Base-by-base conservation (phyloP, 2,329 filamentous ascomycete species). In the Basipetospora chlamydospora region DNA sequence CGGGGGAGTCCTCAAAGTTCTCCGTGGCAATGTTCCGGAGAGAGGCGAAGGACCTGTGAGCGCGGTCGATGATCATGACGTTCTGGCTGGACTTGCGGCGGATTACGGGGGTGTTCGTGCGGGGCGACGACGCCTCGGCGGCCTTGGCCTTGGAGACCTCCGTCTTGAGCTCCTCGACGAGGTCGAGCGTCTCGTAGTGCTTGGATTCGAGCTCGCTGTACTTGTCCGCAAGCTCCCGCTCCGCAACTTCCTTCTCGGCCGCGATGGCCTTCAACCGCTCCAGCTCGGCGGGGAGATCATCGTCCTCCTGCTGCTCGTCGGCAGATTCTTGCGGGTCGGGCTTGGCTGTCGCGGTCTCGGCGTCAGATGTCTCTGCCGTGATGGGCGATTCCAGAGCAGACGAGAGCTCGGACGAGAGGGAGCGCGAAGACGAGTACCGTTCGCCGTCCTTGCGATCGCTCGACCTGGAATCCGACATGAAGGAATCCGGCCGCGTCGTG, bases 61-160 rank as follows among this genome's bases (percentile, higher is more conserved):
- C 86, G 39, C 88, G 81, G 56, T 98, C 90, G 43, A 87, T 82
- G 20, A 78, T 76, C 59, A 90, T 76, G 28, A 93, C 67, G 42
- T 81, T 90, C 55, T 94, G 86, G 52, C 85, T 93, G 3, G 86
- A 93, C 61, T 94, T 94, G 48, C 88, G 77, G 43, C 87, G 82
- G 49, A 95, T 87, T 46, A 94, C 76, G n/a, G 79, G 77, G 1
- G 73, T 72, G n/a, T 64, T 67, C 8, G 73, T 67, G 22, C 74
- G 70, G 5, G 73, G 68, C n/a, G 79, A 77, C 0, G 69, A 62
- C 21, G 64, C 59, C 41, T 76, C 67, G 22, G 63, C 62, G 33
- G 63, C 67, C 46, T 78, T 80, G n/a, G 82, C 77, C 52, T 82
- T 85, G 29, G 80, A 76, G 4, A 94, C 65, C 49, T 94, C 84